These are phyloP conservation scores for Aspergillus ibericus DNA, from an alignment of 2,329 filamentous ascomycete genomes.

Conservation along the genomic window DNA sequence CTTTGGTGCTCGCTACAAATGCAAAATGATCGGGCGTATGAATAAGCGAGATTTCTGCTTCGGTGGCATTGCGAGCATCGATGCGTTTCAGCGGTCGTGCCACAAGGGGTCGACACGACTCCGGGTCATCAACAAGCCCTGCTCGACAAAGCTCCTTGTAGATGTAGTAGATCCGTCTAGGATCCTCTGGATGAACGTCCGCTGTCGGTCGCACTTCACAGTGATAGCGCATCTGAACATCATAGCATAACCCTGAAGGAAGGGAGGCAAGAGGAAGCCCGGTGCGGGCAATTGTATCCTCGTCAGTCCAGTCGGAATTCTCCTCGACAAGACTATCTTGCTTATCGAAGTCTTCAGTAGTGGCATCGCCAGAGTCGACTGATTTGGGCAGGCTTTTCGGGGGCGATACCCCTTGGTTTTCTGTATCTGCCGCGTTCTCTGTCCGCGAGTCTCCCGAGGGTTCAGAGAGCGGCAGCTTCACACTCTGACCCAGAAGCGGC, in stretches of 20 bases:
- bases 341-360: conserved; percentile 22
- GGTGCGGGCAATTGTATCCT: conserved; percentile 37
- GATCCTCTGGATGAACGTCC: conserved; percentile 91
- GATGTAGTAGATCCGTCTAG: conserved; percentile 86
- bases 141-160: conserved; percentile 83
- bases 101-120: conserved; percentile 51
- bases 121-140: conserved; percentile 69
- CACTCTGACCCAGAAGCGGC: conserved; percentile 21
- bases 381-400: conserved; percentile 26
- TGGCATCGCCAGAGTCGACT: conserved; percentile 26
- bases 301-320: conserved; percentile 45
- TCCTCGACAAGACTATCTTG: conserved; percentile 39
- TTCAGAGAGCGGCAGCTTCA: conserved; percentile 21
- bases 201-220: conserved; percentile 70
- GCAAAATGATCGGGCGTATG: conserved; percentile 75
- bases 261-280: conserved; percentile 52
- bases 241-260: conserved; percentile 80
- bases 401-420: conserved; percentile 15
- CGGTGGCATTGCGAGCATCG: conserved; percentile 71
- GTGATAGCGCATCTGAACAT: conserved; percentile 93
- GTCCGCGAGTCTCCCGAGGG: conserved; percentile 10
- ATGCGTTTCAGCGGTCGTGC: conserved; percentile 67
- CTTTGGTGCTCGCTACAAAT: conserved; percentile 66
- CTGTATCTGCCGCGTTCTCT: conserved; percentile 5
- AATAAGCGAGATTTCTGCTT: conserved; percentile 75